Conservation (phyloP, 2,329 filamentous ascomycete genomes). For the Paecilomyces variotii region DNA sequence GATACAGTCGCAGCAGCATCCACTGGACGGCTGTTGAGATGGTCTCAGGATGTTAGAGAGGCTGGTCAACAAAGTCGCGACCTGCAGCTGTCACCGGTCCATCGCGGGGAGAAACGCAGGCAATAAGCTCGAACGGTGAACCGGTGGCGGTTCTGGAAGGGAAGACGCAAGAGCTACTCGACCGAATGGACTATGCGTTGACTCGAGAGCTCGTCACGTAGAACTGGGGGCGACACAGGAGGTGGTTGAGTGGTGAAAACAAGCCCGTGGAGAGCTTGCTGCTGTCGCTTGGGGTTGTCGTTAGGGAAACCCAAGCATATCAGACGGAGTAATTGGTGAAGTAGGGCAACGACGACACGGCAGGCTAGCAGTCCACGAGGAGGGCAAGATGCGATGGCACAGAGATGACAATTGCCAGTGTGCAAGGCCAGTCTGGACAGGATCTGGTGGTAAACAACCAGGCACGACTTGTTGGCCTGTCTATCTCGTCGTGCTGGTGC, state of each 20-base stretch:
- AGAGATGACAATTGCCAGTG: not conserved
- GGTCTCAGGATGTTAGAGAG: conserved; percentile 8
- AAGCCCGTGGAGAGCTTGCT: not conserved
- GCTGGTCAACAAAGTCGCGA: conserved; percentile 30
- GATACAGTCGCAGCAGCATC: conserved; percentile 18
- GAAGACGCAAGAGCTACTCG: not conserved
- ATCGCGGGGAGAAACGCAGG: conserved; percentile 25
- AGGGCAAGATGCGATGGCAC: not conserved
- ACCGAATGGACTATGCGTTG: not conserved
- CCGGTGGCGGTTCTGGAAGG: not conserved
- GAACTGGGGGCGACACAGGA: not conserved
- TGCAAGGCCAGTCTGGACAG: not conserved
- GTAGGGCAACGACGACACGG: not conserved
- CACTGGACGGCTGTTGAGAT: not conserved
- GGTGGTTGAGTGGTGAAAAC: not conserved
- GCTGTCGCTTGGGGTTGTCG: conserved; percentile 1
- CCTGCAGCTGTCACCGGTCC: conserved; percentile 29
- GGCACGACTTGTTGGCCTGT: not conserved
- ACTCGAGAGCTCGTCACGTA: not conserved
- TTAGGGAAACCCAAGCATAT: conserved; percentile 1
- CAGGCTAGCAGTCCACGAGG: not conserved
- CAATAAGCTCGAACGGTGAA: conserved; percentile 1
- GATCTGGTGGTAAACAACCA: not conserved
- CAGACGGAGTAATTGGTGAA: not conserved
- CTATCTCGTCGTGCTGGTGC: not conserved